Evolutionary conservation across 331 rosid genomes (phyloP).

Genomic region (Erythrophleum ivorense): DNA sequence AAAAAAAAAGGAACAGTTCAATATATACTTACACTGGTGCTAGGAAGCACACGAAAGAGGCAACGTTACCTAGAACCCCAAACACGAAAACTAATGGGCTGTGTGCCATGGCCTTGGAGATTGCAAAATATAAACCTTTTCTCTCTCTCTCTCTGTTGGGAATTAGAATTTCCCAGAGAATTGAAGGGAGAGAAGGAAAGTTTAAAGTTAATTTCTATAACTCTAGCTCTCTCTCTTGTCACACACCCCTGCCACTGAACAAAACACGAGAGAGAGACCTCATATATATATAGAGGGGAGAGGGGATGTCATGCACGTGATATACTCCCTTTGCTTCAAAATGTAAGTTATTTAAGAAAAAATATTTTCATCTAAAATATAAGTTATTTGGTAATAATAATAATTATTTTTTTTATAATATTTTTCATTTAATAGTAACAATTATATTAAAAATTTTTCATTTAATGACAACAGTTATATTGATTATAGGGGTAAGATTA

Average conservation of each 20-base stretch:
- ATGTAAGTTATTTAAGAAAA: too few species aligned
- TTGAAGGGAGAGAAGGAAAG: slow-evolving; percentile 17
- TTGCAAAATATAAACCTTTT: neutral
- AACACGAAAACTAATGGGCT: slow-evolving; percentile 45
- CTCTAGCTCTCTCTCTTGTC: slow-evolving; percentile 34
- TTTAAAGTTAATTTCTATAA: slow-evolving; percentile 3
- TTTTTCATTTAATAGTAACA: too few species aligned
- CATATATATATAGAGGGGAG: slow-evolving; percentile 47
- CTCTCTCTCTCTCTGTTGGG: neutral
- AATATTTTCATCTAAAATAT: too few species aligned
- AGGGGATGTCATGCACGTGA: slow-evolving; percentile 9
- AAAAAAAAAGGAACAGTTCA: neutral
- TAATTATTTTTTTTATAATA: too few species aligned
- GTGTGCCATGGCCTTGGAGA: slow-evolving; percentile 37
- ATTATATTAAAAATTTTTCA: too few species aligned
- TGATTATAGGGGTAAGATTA: too few species aligned
- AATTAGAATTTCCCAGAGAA: neutral
- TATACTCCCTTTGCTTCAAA: too few species aligned
- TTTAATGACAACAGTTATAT: too few species aligned
- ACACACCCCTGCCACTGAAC: slow-evolving; percentile 43
- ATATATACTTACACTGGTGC: slow-evolving; percentile 53
- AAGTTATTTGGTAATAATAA: too few species aligned
- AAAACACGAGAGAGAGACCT: neutral
- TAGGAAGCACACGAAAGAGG: slow-evolving; percentile 55
- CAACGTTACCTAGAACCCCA: slow-evolving; percentile 62